Evolutionary conservation across 78 protist genomes (phyloP).

Genomic region (Dictyostelium citrinum): DNA sequence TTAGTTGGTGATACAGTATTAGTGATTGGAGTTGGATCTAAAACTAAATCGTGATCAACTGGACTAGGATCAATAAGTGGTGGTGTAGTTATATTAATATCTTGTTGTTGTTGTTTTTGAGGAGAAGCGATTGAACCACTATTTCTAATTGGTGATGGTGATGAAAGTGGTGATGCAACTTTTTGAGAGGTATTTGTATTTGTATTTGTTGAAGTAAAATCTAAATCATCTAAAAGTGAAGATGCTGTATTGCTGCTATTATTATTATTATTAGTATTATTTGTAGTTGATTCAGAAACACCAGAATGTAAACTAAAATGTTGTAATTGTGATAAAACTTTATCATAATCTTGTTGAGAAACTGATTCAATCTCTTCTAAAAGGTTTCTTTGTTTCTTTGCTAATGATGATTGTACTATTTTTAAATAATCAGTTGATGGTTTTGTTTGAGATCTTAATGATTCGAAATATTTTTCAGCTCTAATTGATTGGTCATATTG

Average conservation of each 20-base stretch:
- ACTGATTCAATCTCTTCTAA: neutral
- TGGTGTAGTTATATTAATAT: neutral
- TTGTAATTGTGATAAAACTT: neutral
- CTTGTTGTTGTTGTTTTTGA: neutral
- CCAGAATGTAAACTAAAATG: neutral
- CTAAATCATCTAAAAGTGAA: neutral
- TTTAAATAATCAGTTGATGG: neutral
- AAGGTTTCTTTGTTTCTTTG: constrained; percentile 6
- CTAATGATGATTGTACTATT: neutral
- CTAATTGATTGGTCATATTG: constrained; percentile 27
- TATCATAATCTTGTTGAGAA: neutral
- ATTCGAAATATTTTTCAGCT: constrained; percentile 36
- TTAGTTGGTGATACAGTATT: neutral
- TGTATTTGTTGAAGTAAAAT: neutral
- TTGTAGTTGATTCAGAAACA: too few species aligned
- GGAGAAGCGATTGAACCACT: neutral
- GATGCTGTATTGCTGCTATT: neutral
- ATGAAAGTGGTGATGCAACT: neutral
- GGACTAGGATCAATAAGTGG: neutral
- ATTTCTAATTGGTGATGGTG: constrained; percentile 1
- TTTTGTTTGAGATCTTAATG: neutral
- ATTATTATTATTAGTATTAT: neutral
- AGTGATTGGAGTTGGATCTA: neutral
- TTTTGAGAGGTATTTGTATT: neutral
- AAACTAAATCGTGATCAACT: neutral